These are phyloP conservation scores for Scedosporium apiospermum DNA, from an alignment of 2,329 filamentous ascomycete species.

Conservation along the genomic window DNA sequence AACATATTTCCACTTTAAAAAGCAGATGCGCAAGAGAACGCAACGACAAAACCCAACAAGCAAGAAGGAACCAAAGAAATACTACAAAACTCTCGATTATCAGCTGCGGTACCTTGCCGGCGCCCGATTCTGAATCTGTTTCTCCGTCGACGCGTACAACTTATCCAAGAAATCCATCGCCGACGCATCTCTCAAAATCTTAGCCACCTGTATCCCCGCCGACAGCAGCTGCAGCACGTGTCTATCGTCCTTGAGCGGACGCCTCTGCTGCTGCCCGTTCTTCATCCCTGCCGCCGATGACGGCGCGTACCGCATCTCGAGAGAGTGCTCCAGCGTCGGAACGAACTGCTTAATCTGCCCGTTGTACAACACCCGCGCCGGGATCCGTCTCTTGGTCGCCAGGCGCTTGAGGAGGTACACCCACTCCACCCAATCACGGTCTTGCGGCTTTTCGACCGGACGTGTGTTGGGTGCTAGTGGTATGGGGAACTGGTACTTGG, in stretches of 20 bases:
- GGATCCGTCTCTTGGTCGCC: conserved; percentile 78
- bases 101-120: conserved; percentile 28
- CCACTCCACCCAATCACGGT: conserved; percentile 88
- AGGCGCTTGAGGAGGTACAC: conserved; percentile 78
- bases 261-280: conserved; percentile 51
- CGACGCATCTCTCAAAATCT: conserved; percentile 73
- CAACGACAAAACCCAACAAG: neutral
- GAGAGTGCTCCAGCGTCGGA: conserved; percentile 76
- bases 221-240: conserved; percentile 84
- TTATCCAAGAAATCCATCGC: conserved; percentile 77
- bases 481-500: conserved; percentile 85
- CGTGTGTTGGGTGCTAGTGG: conserved; percentile 76
- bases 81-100: conserved; percentile 6
- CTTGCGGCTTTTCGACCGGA: conserved; percentile 61
- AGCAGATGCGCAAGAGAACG: neutral
- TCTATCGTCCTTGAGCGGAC: conserved; percentile 77
- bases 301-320: conserved; percentile 79
- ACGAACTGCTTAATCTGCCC: conserved; percentile 88
- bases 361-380: conserved; percentile 74
- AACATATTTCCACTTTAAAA: neutral
- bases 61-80: neutral
- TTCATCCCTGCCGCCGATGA: neutral
- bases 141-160: conserved; percentile 75
- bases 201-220: conserved; percentile 78
- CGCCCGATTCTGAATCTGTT: conserved; percentile 62